These are phyloP conservation scores for Acanthamoeba culbertsoni DNA, from an alignment of 208 protist genomes.

Conservation along the genomic window DNA sequence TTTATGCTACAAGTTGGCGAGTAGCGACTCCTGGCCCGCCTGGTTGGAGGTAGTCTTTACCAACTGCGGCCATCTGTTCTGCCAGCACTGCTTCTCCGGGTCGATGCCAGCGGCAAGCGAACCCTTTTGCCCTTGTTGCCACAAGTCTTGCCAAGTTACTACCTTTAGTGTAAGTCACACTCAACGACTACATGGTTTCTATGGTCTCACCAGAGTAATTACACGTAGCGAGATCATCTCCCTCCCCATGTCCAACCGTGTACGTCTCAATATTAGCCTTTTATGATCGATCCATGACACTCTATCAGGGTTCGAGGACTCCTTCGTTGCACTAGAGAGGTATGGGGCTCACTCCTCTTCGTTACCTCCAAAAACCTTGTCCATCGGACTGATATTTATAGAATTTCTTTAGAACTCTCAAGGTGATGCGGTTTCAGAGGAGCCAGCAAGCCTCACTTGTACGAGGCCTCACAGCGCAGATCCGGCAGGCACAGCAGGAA, in stretches of 20 bases:
- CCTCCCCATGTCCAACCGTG: background rate
- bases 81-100: background rate
- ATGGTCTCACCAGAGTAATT: background rate
- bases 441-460: background rate
- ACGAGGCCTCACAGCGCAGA: background rate
- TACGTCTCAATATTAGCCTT: background rate
- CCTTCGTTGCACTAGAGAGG: background rate
- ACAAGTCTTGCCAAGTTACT: background rate
- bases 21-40: background rate
- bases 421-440: background rate
- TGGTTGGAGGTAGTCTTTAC: slow-evolving; percentile 22
- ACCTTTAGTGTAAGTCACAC: background rate
- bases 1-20: slow-evolving; percentile 17
- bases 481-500: background rate
- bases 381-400: no score
- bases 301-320: background rate
- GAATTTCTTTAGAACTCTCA: background rate
- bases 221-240: background rate
- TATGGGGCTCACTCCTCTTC: background rate
- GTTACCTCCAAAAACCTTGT: no score
- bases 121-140: background rate
- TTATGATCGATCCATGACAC: background rate
- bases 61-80: slow-evolving; percentile 6
- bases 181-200: background rate
- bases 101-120: background rate